Evolutionary conservation across 352 stramenopile genomes (phyloP).

Genomic region (Phytophthora macrochlamydospora): DNA sequence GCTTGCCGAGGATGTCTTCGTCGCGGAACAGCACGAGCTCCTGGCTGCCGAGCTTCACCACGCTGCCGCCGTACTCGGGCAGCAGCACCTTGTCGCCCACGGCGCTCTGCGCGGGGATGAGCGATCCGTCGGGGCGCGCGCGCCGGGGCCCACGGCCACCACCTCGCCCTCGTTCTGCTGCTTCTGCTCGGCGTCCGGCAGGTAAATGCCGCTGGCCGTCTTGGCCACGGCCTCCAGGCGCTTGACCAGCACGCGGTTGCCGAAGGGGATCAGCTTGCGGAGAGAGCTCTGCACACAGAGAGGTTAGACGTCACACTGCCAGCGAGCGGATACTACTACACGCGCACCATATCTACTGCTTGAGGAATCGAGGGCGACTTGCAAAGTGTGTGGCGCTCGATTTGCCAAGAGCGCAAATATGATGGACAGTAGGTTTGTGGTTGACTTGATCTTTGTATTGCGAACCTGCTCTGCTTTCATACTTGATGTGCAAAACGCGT

Average conservation of each 20-base stretch:
- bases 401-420: not conserved
- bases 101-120: slow-evolving; percentile 88
- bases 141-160: slow-evolving; percentile 92
- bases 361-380: slow-evolving; percentile 31
- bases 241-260: slow-evolving; percentile 95
- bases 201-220: slow-evolving; percentile 94
- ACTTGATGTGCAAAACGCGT: slow-evolving; percentile 11
- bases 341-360: slow-evolving; percentile 24
- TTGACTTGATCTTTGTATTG: not conserved
- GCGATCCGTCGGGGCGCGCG: slow-evolving; percentile 88
- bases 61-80: slow-evolving; percentile 95
- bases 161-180: slow-evolving; percentile 95
- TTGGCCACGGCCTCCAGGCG: slow-evolving; percentile 91
- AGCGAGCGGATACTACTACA: no score
- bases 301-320: no score
- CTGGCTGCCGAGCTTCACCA: slow-evolving; percentile 92
- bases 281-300: slow-evolving; percentile 47
- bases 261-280: slow-evolving; percentile 93
- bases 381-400: slow-evolving; percentile 28
- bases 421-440: not conserved
- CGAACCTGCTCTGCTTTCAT: not conserved
- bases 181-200: slow-evolving; percentile 92
- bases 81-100: slow-evolving; percentile 96
- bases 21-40: slow-evolving; percentile 96
- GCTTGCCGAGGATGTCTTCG: slow-evolving; percentile 97